Evolutionary conservation across 495 filamentous ascomycete genomes (phyloP), one percentile per base, ranked within the genome.

Genomic region (Wilcoxina mikolae): DNA sequence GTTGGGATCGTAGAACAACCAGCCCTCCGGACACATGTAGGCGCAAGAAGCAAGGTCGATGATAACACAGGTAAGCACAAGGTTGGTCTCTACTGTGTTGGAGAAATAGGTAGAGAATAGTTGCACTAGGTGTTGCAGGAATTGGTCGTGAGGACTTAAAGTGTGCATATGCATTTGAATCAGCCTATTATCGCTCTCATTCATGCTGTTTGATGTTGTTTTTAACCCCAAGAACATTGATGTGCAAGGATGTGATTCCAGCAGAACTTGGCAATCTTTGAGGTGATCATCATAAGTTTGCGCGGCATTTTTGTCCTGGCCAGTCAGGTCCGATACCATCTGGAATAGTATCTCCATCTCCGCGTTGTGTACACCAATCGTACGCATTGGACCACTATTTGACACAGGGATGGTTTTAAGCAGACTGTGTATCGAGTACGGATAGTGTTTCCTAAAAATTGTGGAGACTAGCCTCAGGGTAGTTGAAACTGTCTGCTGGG

Each of bases 51-150:
- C 82, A 25, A 96, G 73, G 56, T 86, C 84, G 53, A 89, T 78
- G 15, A 99, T 73, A 4, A 81, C 76, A 59, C 88, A 82, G 0
- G 93, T 95, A 5, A 94, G 70, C 1, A 80, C 79, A 10, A 99
- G 71, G 62, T 99, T 99, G 15, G 81, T 85, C 55, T 93, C 87
- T 1, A 95, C 79, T 17, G 86, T 79, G 65, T 99, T 96, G 4
- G 82, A 77, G 59, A 95, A 85, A 64, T 96, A 99, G 0, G 74
- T 78, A 20, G 78, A 74, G 28, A 96, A 68, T 3, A 88, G 76
- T 15, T 74, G 74, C 9, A 91, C 68, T 2, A 94, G 66, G 31
- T 78, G 78, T 54, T 75, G 76, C 27, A 95, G 72, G 17, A 99
- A 72, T 3, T 84, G 81, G 60, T 95, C 93, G 48, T 85, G 81